phyloP scores from a whole-genome alignment of 106 monocot species.

The Dioscorea zingiberensis region DNA sequence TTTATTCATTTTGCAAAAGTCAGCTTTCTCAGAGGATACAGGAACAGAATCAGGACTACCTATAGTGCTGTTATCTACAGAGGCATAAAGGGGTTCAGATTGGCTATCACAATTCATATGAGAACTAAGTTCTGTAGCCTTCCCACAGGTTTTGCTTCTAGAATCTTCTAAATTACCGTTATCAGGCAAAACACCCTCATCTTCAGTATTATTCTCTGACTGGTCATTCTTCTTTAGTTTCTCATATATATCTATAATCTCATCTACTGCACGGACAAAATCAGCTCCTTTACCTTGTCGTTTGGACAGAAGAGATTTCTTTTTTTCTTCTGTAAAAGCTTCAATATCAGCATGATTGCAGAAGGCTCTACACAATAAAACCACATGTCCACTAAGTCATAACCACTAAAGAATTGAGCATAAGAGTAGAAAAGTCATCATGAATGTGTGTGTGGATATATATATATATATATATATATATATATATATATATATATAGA shows the following conservation, averaged over 20 bases:
- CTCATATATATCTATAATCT: conserved; percentile 79
- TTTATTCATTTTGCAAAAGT: conserved; percentile 20
- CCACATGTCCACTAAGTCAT: not conserved
- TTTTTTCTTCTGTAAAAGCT: conserved; percentile 97
- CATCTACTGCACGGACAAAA: conserved; percentile 96
- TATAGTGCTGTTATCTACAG: conserved; percentile 10
- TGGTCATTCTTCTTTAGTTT: conserved; percentile 40
- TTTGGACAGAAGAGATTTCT: conserved; percentile 65
- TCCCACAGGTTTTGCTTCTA: conserved; percentile 17
- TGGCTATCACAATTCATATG: conserved; percentile 4
- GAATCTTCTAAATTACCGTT: conserved; percentile 19
- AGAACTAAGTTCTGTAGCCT: conserved; percentile 13
- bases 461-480: too few relatives aligned
- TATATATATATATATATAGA: too few relatives aligned
- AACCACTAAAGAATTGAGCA: too few relatives aligned
- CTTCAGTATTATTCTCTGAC: conserved; percentile 15
- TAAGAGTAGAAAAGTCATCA: too few relatives aligned
- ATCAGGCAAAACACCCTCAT: conserved; percentile 11
- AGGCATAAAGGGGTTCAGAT: conserved; percentile 12
- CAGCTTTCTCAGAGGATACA: conserved; percentile 7
- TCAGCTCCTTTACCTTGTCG: conserved; percentile 92
- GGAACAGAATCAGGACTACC: conserved; percentile 13
- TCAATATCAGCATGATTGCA: conserved; percentile 97
- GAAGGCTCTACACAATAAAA: conserved; percentile 67
- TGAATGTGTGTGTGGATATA: too few relatives aligned